Evolutionary conservation across 495 filamentous ascomycete genomes (phyloP).

Genomic region (Tuber aestivum): DNA sequence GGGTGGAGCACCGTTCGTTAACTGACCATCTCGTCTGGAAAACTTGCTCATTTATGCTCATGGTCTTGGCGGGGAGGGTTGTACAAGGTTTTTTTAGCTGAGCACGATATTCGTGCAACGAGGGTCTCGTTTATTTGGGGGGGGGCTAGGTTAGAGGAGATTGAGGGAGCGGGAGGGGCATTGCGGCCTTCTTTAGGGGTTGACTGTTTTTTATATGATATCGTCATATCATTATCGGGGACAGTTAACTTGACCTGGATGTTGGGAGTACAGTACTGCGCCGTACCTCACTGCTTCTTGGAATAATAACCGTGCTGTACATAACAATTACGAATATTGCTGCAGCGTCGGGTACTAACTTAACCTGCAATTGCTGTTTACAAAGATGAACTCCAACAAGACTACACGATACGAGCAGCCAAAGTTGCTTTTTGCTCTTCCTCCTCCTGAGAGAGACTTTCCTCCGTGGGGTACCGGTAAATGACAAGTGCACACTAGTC

Average conservation of each 20-base stretch:
- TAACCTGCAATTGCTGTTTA: constrained; percentile 1
- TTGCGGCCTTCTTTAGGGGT: not conserved
- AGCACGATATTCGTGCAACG: not conserved
- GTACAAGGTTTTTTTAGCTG: not conserved
- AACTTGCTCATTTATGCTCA: constrained; percentile 33
- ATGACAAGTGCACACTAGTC: constrained; percentile 7
- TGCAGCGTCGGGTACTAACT: not conserved
- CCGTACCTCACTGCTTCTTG: too few species aligned
- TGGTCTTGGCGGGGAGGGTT: constrained; percentile 16
- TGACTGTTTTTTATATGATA: not conserved
- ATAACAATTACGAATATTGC: not conserved
- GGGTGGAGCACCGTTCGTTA: constrained; percentile 2
- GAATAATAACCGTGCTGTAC: too few species aligned
- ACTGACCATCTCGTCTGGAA: constrained; percentile 7
- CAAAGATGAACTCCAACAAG: not conserved
- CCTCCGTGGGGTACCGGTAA: not conserved
- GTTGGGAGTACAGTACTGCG: not conserved
- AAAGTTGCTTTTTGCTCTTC: constrained; percentile 5
- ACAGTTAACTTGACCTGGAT: not conserved
- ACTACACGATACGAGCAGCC: constrained; percentile 8
- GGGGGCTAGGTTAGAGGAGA: not conserved
- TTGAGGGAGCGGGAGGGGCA: not conserved
- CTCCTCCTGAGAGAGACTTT: not conserved
- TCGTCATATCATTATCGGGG: not conserved
- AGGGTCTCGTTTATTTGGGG: not conserved